Evolutionary conservation across 2,329 filamentous ascomycete species (phyloP), one percentile per base, ranked within the genome.

Genomic region (Polychaeton citri): DNA sequence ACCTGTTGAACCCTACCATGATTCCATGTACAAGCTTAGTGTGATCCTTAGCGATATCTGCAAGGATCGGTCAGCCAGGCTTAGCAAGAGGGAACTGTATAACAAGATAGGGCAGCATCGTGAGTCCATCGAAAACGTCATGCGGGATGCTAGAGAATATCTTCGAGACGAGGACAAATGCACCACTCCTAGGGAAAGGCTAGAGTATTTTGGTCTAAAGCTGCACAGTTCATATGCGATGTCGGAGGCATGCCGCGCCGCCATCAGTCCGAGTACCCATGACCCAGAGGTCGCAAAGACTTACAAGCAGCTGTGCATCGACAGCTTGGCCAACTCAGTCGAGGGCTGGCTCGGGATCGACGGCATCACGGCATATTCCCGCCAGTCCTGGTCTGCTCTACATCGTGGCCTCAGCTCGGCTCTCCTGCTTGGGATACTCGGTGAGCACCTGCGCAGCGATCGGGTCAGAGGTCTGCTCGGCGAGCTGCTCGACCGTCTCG

Each of bases 151-250:
- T 5, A 64, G 64, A 19, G 68, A 71, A 12, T 68, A 74, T 44
- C 57, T 78, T 12, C 69, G 72, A 38, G 71, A 76, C 38, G 65
- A 65, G 32, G 35, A 63, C 45, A 47, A 63, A 52, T 69, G 65
- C 44, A 57, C 56, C 6, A 61, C 63, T 0, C 61, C 63, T 43
- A 55, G 59, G 30, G 66, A 77, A 42, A 72, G 74, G 41, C 54
- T 77, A 2, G 70, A 78, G 50, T 68, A 74, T 41, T 71, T 74
- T 53, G 71, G 69, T 0, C 51, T 77, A 4, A 74, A 75, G 46
- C 56, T 78, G 3, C 74, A 78, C 49, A 69, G 70, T 15, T 75
- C 71, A 6, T 78, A 77, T 51, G 68, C 75, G 39, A 68, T 68
- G 16, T 76, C 73, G 4, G 74, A 77, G 54, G 66, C 77, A 20